phyloP scores from a whole-genome alignment of 768 basidiomycete species.

The Tylopilus plumbeoviolaceoides region DNA sequence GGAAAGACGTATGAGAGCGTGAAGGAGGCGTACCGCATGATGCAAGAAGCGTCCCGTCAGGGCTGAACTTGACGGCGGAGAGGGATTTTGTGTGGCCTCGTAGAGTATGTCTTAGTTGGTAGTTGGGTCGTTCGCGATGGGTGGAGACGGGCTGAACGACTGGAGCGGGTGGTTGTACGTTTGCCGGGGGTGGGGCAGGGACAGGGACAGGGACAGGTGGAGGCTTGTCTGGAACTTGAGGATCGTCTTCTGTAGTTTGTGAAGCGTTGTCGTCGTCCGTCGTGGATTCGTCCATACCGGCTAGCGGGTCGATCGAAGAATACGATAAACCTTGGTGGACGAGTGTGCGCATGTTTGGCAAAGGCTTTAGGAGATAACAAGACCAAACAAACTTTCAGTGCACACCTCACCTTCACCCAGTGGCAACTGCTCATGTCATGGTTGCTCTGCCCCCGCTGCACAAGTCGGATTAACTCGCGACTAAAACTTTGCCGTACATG shows the following conservation, averaged over 20 bases:
- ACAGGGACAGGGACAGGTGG: conserved; percentile 26
- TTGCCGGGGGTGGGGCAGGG: conserved; percentile 32
- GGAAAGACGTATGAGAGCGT: not conserved
- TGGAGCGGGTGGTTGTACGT: conserved; percentile 28
- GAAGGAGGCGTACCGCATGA: conserved; percentile 67
- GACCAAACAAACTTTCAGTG: too few relatives aligned
- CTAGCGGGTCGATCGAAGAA: conserved; percentile 21
- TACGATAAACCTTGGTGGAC: not conserved
- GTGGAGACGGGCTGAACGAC: conserved; percentile 37
- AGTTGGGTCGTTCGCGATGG: conserved; percentile 50
- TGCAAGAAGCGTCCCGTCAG: conserved; percentile 78
- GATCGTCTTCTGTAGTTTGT: conserved; percentile 84
- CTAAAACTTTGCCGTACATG: not conserved
- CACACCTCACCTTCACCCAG: too few relatives aligned
- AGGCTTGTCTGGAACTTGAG: conserved; percentile 64
- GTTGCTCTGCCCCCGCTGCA: not conserved
- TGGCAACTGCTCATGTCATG: too few relatives aligned
- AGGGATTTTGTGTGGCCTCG: conserved; percentile 79
- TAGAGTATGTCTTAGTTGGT: conserved; percentile 62
- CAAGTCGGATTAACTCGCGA: not conserved
- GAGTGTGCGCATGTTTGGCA: conserved; percentile 23
- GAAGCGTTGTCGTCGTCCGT: conserved; percentile 65
- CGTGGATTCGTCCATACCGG: conserved; percentile 43
- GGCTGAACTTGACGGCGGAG: conserved; percentile 89
- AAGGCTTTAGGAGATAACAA: conserved; percentile 23